Conservation (phyloP, 768 basidiomycete species). For the Candolleomyces eurysporus region DNA sequence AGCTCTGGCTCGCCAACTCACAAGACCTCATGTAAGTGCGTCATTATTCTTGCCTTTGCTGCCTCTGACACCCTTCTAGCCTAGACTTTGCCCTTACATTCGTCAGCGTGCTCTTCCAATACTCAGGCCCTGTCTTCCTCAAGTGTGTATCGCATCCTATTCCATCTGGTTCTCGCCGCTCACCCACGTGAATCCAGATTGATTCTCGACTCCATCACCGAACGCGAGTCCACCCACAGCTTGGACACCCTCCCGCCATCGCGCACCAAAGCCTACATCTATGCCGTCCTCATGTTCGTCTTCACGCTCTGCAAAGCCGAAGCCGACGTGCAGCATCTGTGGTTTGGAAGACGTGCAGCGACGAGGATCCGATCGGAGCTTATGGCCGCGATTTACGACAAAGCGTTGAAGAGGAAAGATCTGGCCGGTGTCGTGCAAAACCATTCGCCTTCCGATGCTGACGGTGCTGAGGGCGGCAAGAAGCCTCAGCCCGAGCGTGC, state of each 20-base stretch:
- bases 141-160: constrained; percentile 42
- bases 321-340: constrained; percentile 73
- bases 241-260: constrained; percentile 31
- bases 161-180: neutral
- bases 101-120: constrained; percentile 71
- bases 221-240: constrained; percentile 16
- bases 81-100: constrained; percentile 69
- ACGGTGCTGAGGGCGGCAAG: constrained; percentile 21
- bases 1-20: constrained; percentile 44
- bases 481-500: constrained; percentile 30
- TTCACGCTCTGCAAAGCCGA: constrained; percentile 60
- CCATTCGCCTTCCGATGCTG: constrained; percentile 36
- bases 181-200: constrained; percentile 27
- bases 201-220: constrained; percentile 57
- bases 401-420: constrained; percentile 80
- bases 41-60: neutral
- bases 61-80: constrained; percentile 23
- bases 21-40: constrained; percentile 41
- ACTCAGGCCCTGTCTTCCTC: constrained; percentile 82
- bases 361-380: constrained; percentile 75
- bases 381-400: constrained; percentile 87
- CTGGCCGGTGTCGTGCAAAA: constrained; percentile 68
- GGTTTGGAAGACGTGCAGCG: constrained; percentile 74
- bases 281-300: constrained; percentile 72
- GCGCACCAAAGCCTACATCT: constrained; percentile 69